A percentile compares a stretch with the other conserved stretches of the same genome.
phyloP scores from a whole-genome alignment of 148 eudicot genomes.

The Pouteria glomerata region DNA sequence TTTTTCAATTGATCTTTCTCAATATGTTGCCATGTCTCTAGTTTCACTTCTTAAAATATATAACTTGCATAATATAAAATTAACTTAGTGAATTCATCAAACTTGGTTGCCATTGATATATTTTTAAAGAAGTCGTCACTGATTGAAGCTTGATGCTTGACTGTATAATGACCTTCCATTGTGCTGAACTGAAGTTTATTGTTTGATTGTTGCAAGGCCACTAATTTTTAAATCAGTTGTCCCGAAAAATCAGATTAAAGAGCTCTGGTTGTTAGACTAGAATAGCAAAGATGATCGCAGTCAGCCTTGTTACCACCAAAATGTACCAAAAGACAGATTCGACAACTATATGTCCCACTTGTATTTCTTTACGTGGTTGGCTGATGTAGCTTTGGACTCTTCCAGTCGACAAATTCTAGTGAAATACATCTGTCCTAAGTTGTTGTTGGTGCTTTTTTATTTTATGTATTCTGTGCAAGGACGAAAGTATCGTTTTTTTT shows the following conservation, averaged over 20 bases:
- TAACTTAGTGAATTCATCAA: neutral
- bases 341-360: conserved; percentile 29
- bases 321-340: conserved; percentile 20
- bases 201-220: neutral
- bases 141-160: conserved; percentile 12
- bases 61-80: neutral
- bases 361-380: conserved; percentile 23
- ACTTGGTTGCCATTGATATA: too few relatives aligned
- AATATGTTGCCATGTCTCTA: neutral
- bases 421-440: conserved; percentile 26
- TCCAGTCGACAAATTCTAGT: conserved; percentile 25
- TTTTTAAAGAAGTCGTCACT: neutral
- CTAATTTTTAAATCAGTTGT: conserved; percentile 1
- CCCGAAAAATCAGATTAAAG: conserved; percentile 3
- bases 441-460: conserved; percentile 5
- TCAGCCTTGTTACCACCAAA: conserved; percentile 10
- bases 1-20: neutral
- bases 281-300: conserved; percentile 1
- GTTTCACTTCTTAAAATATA: neutral
- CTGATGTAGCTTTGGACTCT: conserved; percentile 16
- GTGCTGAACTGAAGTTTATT: conserved; percentile 22
- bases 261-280: conserved; percentile 3
- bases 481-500: too few relatives aligned
- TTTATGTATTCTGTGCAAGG: too few relatives aligned
- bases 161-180: conserved; percentile 13